Base-by-base conservation (phyloP, 345 rosid species). In the Eutrema heterophyllum region DNA sequence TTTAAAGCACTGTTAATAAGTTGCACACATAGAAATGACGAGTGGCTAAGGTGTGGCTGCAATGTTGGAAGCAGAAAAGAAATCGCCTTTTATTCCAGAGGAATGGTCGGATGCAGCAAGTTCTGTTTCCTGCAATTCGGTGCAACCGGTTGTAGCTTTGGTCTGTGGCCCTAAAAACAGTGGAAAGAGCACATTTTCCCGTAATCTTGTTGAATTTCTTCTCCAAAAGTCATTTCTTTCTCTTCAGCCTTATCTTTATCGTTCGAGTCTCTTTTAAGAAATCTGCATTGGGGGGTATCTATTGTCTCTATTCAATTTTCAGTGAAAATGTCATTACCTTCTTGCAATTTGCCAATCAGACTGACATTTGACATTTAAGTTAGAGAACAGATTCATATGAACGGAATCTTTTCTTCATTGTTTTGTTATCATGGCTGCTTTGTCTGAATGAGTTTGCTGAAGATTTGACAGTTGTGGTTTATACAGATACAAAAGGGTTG, bases 101-200 rank as follows among this genome's bases (percentile, higher is more conserved):
- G 86, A 91, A 49, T 93, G 98, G 98, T 83, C 88, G 1, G 83
- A 78, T 56, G 97, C 97, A 29, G 91, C 89, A 1, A 78, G 60
- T n/a, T 70, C 76, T 51, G 80, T 91, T 70, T 84, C 91, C 12
- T 55, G 54, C 59, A 81, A 76, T 56, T 85, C 89, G 56, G 71
- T 83, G 21, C 82, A 78, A 6, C 87, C 93, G 53, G 87, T 86
- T 41, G 14, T 84, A 51, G 81, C 84, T 38, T 75, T 91, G 9
- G 57, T 91, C 9, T 94, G 98, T 18, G 97, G 98, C 41, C 83
- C 97, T 62, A 89, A 85, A 74, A 89, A 89, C 86, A 80, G 84
- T 62, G 99, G 99, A 74, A 88, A 88, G 71, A 81, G 91, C 70
- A 92, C 97, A 18, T 95, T 95, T 81, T 95, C 97, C 10, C 97